Percentiles rank a stretch among this genome's conserved stretches.
Evolutionary conservation across 345 rosid species (phyloP).

Genomic region (Ricinus communis): DNA sequence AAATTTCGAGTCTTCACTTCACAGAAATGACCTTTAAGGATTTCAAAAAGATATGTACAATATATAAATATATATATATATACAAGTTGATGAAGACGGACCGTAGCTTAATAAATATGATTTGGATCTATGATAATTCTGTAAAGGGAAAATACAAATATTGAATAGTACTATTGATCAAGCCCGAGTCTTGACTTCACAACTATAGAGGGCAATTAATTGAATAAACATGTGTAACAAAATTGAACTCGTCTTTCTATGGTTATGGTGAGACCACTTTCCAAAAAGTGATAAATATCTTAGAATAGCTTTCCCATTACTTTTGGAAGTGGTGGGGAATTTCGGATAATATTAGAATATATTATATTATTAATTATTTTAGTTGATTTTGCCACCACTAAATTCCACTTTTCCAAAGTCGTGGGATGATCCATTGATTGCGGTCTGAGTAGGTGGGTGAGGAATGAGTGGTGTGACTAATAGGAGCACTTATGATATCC

Average conservation of each 20-base stretch:
- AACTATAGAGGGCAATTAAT: background rate
- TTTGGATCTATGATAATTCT: too few species aligned
- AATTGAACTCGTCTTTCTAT: background rate
- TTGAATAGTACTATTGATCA: background rate
- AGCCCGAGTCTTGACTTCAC: constrained; percentile 12
- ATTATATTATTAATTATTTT: background rate
- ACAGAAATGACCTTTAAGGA: background rate
- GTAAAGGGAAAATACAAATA: too few species aligned
- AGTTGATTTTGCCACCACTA: background rate
- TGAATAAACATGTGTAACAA: background rate
- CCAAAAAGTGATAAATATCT: background rate
- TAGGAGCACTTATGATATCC: too few species aligned
- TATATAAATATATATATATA: too few species aligned
- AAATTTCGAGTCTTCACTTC: constrained; percentile 24
- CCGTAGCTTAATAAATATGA: too few species aligned
- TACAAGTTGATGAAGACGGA: too few species aligned
- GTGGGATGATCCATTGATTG: background rate
- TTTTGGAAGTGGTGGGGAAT: background rate
- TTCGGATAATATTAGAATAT: background rate
- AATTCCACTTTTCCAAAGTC: background rate
- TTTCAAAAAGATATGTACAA: background rate
- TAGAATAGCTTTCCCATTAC: background rate
- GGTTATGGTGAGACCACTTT: background rate
- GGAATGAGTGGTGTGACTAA: too few species aligned
- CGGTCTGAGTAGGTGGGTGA: background rate